Conservation (phyloP, 1,139 yeast genomes). For the Saccharomyces hybrid region DNA sequence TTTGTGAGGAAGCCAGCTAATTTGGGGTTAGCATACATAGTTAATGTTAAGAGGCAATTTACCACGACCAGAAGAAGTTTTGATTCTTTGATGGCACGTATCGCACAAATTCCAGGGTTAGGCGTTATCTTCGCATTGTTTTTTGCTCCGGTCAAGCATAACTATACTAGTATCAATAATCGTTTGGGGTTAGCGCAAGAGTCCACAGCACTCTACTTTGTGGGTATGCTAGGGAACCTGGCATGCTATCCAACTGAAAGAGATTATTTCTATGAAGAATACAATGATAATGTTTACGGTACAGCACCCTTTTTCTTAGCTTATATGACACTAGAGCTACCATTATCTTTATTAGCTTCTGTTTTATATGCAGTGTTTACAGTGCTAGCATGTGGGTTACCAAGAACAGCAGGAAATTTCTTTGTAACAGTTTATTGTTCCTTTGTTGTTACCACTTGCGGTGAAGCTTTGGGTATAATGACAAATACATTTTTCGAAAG, state of each 20-base stretch:
- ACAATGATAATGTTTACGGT: slow-evolving; percentile 65
- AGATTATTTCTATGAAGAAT: slow-evolving; percentile 71
- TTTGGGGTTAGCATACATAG: slow-evolving; percentile 35
- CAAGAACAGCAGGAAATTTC: slow-evolving; percentile 59
- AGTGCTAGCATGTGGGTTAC: slow-evolving; percentile 66
- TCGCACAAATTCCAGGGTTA: slow-evolving; percentile 58
- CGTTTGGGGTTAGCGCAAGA: slow-evolving; percentile 74
- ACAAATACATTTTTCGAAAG: slow-evolving; percentile 67
- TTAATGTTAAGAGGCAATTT: slow-evolving; percentile 40
- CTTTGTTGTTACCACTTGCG: slow-evolving; percentile 56
- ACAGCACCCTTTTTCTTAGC: slow-evolving; percentile 56
- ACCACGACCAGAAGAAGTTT: slow-evolving; percentile 52
- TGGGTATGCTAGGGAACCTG: slow-evolving; percentile 72
- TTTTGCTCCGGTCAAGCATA: slow-evolving; percentile 60
- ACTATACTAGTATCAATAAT: slow-evolving; percentile 53
- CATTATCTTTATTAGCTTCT: slow-evolving; percentile 58
- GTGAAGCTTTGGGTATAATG: slow-evolving; percentile 76
- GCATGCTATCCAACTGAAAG: slow-evolving; percentile 70
- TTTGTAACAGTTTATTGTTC: slow-evolving; percentile 56
- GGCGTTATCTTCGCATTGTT: slow-evolving; percentile 61
- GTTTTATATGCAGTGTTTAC: slow-evolving; percentile 52
- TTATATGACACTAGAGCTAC: slow-evolving; percentile 64
- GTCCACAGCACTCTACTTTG: slow-evolving; percentile 61
- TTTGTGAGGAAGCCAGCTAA: slow-evolving; percentile 28
- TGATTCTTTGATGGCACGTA: slow-evolving; percentile 57